Evolutionary conservation across 306 rosid genomes (phyloP), one percentile per base, ranked within the genome.

Genomic region (Quercus suber): DNA sequence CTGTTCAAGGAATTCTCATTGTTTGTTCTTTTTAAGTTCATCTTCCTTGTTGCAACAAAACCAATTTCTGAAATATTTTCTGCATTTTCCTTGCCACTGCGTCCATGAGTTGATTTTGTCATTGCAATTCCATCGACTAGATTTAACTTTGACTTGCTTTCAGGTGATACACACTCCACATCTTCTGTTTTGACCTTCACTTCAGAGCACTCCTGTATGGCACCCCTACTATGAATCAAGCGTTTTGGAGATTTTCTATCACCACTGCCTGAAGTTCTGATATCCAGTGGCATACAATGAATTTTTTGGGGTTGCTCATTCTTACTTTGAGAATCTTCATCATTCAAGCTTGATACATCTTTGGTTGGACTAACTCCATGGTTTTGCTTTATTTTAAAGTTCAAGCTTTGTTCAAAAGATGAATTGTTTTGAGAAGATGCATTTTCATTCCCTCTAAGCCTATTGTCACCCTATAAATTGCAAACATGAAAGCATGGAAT

Each of bases 11-110:
- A 71, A 41, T 76, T 87, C 82, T 87, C 87, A 28, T 76, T 74
- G 57, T 52, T 80, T 71, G 41, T 76, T n/a, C 76, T 49, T 0
- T 55, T 31, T 60, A 57, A 56, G 58, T 74, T 69, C 23, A 67
- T 85, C 75, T 82, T 92, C 86, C 88, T 88, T 43, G 92, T 76
- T 21, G 94, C 75, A 77, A 90, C 74, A 75, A 91, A 92, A 75
- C 94, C 98, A 45, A 81, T 51, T 33, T 20, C 68, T 52, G 84
- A 75, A 20, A 4, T 69, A 70, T 73, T 69, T 43, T 58, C 77
- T 35, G 33, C 84, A 55, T 84, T 81, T 58, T 83, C 91, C 61
- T 84, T 87, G 78, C 77, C 80, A 37, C 61, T 57, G 65, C 82
- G 64, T 78, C 79, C 76, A 75, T 78, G 81, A 70, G 80, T 78